Conservation (phyloP, 2,329 filamentous ascomycete species). For the Ophiostoma piceae region DNA sequence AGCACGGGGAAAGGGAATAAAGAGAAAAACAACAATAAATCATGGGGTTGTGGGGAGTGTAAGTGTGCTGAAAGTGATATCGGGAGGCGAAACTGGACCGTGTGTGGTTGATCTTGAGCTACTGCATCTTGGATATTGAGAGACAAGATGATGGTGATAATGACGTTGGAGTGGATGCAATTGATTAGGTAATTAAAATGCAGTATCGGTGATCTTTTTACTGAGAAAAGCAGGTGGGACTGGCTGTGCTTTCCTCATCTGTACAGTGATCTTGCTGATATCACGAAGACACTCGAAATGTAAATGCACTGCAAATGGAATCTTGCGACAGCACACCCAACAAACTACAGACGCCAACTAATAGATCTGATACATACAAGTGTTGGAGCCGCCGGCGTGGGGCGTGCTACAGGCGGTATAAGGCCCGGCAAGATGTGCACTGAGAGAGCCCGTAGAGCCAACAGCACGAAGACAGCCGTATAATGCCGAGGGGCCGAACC, state of each 20-base stretch:
- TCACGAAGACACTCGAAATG: neutral
- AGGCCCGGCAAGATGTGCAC: neutral
- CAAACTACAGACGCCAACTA: neutral
- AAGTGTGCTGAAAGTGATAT: neutral
- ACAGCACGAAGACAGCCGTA: conserved; percentile 19
- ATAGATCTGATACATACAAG: neutral
- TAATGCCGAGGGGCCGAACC: conserved; percentile 22
- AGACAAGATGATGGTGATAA: neutral
- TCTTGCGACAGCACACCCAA: neutral
- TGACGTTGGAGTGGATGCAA: neutral
- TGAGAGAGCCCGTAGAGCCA: neutral
- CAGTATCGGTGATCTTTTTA: neutral
- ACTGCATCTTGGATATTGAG: neutral
- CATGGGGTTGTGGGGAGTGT: neutral
- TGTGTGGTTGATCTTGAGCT: neutral
- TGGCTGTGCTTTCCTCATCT: neutral
- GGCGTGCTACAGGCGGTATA: neutral
- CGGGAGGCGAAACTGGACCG: neutral
- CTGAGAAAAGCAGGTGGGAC: neutral
- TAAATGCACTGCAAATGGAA: neutral
- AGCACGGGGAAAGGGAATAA: conserved; percentile 12
- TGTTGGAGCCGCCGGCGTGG: neutral
- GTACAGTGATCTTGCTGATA: neutral
- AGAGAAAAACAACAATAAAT: neutral
- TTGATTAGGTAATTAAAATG: neutral